These are phyloP conservation scores for Vaccinium corymbosum DNA, from an alignment of 148 eudicot genomes.

Conservation along the genomic window DNA sequence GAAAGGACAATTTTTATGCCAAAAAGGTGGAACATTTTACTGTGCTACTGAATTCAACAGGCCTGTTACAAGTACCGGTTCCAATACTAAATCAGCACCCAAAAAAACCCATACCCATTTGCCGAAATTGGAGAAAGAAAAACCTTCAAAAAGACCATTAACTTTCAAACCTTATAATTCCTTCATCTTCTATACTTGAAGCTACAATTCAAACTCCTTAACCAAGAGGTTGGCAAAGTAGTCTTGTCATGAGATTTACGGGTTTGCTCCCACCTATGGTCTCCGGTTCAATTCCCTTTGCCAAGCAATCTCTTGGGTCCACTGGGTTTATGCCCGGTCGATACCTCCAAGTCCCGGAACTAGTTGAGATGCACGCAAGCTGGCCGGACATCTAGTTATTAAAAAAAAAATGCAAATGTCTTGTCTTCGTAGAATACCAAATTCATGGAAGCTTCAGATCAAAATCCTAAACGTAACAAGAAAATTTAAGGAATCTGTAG, in stretches of 20 bases:
- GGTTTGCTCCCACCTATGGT: too few species aligned
- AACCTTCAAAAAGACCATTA: neutral
- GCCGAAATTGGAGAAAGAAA: slow-evolving; percentile 1
- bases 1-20: neutral
- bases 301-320: too few species aligned
- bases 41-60: neutral
- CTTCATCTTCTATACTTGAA: neutral
- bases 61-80: neutral
- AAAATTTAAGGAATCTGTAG: slow-evolving; percentile 11
- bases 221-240: too few species aligned
- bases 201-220: neutral
- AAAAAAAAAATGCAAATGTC: neutral
- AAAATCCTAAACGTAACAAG: slow-evolving; percentile 3
- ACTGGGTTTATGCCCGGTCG: too few species aligned
- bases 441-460: neutral
- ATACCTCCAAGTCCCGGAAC: too few species aligned
- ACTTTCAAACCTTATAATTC: neutral
- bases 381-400: too few species aligned
- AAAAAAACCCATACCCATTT: slow-evolving; percentile 22
- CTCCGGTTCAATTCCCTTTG: too few species aligned
- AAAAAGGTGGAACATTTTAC: neutral
- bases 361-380: too few species aligned
- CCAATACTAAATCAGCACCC: slow-evolving; percentile 9
- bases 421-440: neutral
- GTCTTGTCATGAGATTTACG: too few species aligned